These are phyloP conservation scores for Pseudopithomyces chartarum DNA, from an alignment of 2,329 filamentous ascomycete species.

Conservation along the genomic window DNA sequence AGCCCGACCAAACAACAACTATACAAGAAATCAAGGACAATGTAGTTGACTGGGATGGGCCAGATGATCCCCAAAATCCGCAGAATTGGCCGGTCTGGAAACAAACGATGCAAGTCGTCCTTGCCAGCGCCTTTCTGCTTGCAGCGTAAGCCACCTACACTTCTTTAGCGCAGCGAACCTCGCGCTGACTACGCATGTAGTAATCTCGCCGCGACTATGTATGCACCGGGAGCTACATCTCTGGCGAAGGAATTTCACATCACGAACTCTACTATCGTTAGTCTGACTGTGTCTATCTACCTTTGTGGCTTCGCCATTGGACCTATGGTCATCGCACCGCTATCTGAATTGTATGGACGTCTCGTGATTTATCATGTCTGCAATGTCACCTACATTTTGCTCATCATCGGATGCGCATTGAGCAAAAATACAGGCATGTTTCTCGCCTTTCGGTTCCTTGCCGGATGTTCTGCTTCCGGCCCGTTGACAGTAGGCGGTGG, in stretches of 20 bases:
- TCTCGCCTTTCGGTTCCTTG: slow-evolving; percentile 32
- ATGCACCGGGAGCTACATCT: slow-evolving; percentile 9
- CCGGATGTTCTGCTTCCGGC: slow-evolving; percentile 21
- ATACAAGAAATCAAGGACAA: not conserved
- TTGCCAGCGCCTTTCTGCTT: slow-evolving; percentile 30
- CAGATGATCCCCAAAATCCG: slow-evolving; percentile 31
- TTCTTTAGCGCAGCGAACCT: not conserved
- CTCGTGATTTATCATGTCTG: slow-evolving; percentile 36
- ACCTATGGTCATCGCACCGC: slow-evolving; percentile 33
- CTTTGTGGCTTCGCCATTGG: slow-evolving; percentile 29
- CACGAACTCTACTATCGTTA: slow-evolving; percentile 7
- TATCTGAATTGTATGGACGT: slow-evolving; percentile 46
- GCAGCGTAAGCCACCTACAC: slow-evolving; percentile 22
- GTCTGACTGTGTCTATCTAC: slow-evolving; percentile 36
- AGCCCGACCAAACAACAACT: not conserved
- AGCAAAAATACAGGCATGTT: slow-evolving; percentile 25
- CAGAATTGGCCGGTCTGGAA: slow-evolving; percentile 29
- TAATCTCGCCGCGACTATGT: slow-evolving; percentile 13
- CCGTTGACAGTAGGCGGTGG: slow-evolving; percentile 55
- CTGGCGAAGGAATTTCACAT: slow-evolving; percentile 11
- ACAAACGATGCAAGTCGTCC: slow-evolving; percentile 24
- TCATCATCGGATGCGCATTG: slow-evolving; percentile 31
- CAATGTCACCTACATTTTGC: slow-evolving; percentile 20
- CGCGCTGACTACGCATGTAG: slow-evolving; percentile 29
- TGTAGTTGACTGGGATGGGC: slow-evolving; percentile 19